Base-by-base conservation (phyloP, 768 basidiomycete species). In the Pleurotus platypus region DNA sequence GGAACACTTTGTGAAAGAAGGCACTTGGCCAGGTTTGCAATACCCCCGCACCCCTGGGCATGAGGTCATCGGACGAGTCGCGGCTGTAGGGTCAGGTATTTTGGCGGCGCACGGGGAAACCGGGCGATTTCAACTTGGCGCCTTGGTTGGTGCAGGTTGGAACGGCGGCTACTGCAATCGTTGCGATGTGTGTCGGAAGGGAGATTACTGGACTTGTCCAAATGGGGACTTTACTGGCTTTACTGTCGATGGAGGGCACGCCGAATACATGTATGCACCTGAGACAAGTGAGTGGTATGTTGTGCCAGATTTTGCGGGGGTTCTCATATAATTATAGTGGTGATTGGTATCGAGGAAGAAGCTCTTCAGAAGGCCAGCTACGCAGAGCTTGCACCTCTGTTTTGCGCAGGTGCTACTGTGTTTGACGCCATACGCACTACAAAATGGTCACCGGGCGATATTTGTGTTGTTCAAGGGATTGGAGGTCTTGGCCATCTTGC, bases 1-100 rank as follows among this genome's bases (percentile, higher is more conserved):
- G 30, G 57, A 57, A 39, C 57, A 57, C 37, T 57, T 57, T 37
- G 57, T 57, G 5, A 51, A 57, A 27, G 57, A 57, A 24, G 57
- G 57, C 5, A 53, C 35, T 20, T 57, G 57, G 57, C 57, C 57
- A n/a, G 49, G 57, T 22, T 49, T 57, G 16, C 46, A 35, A 26
- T 57, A 57, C 15, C 57, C 57, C 7, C 54, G 46, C 8, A 57
- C 42, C 18, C 57, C 57, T 16, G 57, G 57, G 11, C 57, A 57
- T 35, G 57, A 57, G 40, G 49, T 45, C 16, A 40, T 57, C 39
- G 57, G 57, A 13, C 47, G 57, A 5, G 40, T 57, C 24, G 57
- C 57, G 12, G 57, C 30, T 5, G 30, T 57, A 7, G 57, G 57
- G 8, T 40, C 57, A 3, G 37, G 37, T 22, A 49, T 57, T 20